Evolutionary conservation across 345 rosid genomes (phyloP).

Genomic region (Camelina neglecta): DNA sequence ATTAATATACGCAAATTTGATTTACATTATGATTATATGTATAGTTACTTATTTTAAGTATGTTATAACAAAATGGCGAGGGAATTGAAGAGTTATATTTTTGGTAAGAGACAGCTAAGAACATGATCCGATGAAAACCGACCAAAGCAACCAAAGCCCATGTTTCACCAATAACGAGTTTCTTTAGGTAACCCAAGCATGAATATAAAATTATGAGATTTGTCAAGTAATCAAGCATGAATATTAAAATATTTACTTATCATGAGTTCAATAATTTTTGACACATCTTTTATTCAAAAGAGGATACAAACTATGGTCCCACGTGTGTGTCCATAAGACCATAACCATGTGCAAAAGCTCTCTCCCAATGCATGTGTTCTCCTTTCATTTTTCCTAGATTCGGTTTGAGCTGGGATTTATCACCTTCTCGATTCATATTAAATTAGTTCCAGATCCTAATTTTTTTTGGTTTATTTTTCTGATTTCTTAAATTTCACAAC

Average conservation of each 20-base stretch:
- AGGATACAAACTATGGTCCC: constrained; percentile 23
- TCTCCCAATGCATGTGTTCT: constrained; percentile 32
- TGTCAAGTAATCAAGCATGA: constrained; percentile 6
- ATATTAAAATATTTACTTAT: background rate
- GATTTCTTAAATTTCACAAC: background rate
- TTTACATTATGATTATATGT: background rate
- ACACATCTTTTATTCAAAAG: background rate
- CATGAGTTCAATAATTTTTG: constrained; percentile 26
- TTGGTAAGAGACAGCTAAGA: constrained; percentile 21
- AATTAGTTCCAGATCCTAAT: background rate
- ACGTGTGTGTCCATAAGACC: constrained; percentile 37
- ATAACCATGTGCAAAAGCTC: constrained; percentile 40
- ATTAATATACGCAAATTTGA: background rate
- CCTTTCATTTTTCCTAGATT: constrained; percentile 33
- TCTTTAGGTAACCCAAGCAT: constrained; percentile 3
- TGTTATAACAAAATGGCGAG: background rate
- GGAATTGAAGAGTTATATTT: background rate
- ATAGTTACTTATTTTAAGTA: background rate
- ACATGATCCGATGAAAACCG: constrained; percentile 20
- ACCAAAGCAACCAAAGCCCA: constrained; percentile 24
- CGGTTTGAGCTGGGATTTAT: background rate
- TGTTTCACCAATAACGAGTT: constrained; percentile 24
- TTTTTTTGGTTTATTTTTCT: background rate
- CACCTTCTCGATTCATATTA: background rate
- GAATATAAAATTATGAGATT: background rate